Base-by-base conservation (phyloP, 1,139 yeast species). In the Protomyces macrosporus region DNA sequence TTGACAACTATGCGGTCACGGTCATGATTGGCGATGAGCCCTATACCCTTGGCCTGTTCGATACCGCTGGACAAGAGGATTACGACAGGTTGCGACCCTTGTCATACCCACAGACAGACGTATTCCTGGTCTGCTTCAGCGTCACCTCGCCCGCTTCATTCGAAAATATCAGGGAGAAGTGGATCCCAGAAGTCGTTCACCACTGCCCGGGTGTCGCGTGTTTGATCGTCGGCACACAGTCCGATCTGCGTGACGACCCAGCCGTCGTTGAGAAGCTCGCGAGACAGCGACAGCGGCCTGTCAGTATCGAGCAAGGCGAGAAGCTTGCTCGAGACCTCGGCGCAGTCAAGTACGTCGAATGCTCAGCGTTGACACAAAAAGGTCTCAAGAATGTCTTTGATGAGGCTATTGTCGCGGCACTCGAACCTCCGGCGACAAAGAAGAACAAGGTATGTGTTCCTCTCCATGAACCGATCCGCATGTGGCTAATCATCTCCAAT, bases 41-140 rank as follows among this genome's bases (percentile, higher is more conserved):
- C 54, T 91, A 90, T 76, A 93, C 97, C 32, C 83, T 93, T 72
- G 98, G 98, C 14, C 80, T 93, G 68, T 93, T 91, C 74, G 98
- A 93, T 79, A 93, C 98, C 55, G 98, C 98, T 30, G 98, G 98
- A 55, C 98, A 93, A 80, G 98, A 91, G 82, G 98, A 93, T 80
- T 93, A 93, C 76, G 98, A 93, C 77, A 84, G 98, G 75, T 81
- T 93, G 74, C 88, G 98, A 78, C 98, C 98, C 9, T 82, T 93
- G 71, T 87, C 96, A 66, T 93, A 93, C 76, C 98, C 98, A 32
- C 93, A 95, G 65, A 93, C 98, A 14, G 98, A 91, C 75, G 97
- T 93, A 57, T 93, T 93, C 75, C 81, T 93, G 71, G 96, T 90
- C 63, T 91, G 98, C 77, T 91, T 91, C 77, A 86, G 95, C 61